Conservation (phyloP, 2,329 filamentous ascomycete genomes). For the Lasiodiplodia theobromae region DNA sequence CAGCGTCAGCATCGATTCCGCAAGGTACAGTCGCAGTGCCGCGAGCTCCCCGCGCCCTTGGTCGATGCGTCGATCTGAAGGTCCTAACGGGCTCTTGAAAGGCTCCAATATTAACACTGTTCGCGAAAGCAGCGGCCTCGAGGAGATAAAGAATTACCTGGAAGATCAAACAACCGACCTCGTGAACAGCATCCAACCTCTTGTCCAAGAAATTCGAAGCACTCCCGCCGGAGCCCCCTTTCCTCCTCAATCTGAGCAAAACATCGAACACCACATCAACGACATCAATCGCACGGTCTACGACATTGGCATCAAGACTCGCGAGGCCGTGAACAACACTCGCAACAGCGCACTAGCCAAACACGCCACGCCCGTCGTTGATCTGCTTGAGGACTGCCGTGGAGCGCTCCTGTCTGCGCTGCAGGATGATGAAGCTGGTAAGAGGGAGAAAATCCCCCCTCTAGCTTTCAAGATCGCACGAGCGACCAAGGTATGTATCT, state of each 20-base stretch:
- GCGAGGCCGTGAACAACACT: slow-evolving; percentile 56
- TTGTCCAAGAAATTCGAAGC: slow-evolving; percentile 72
- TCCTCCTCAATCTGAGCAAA: slow-evolving; percentile 36
- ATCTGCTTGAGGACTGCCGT: slow-evolving; percentile 68
- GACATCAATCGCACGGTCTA: slow-evolving; percentile 75
- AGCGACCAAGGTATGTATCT: slow-evolving; percentile 70
- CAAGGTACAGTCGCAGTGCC: slow-evolving; percentile 39
- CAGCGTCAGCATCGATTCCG: slow-evolving; percentile 46
- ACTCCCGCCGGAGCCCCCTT: slow-evolving; percentile 35
- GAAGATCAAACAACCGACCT: slow-evolving; percentile 83
- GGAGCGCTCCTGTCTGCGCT: slow-evolving; percentile 67
- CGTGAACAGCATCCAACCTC: slow-evolving; percentile 80
- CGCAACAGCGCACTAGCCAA: slow-evolving; percentile 62
- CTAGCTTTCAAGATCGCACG: slow-evolving; percentile 87
- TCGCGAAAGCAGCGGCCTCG: slow-evolving; percentile 48
- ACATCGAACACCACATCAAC: slow-evolving; percentile 72
- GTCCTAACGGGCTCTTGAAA: slow-evolving; percentile 33
- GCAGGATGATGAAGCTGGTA: slow-evolving; percentile 66
- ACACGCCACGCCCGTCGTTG: slow-evolving; percentile 58
- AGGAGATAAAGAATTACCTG: slow-evolving; percentile 75
- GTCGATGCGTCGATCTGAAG: slow-evolving; percentile 24
- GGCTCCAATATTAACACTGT: slow-evolving; percentile 34
- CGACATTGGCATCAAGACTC: slow-evolving; percentile 71
- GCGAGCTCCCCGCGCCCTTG: slow-evolving; percentile 42
- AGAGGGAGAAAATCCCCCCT: slow-evolving; percentile 72